phyloP scores from a whole-genome alignment of 306 rosid genomes.

The Geum urbanum region DNA sequence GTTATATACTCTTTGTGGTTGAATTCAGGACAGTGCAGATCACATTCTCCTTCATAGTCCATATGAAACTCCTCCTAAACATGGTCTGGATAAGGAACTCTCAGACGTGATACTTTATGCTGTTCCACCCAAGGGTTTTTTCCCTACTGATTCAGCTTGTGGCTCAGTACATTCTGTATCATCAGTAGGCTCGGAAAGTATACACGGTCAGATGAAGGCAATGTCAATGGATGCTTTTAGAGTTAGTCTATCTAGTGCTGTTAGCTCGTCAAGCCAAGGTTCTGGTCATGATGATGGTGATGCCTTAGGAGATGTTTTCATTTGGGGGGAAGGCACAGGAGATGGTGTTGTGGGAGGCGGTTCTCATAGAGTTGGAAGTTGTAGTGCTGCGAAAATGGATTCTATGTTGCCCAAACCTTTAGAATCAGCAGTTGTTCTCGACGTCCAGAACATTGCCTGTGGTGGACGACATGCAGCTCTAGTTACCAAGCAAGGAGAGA shows the following conservation, averaged over 20 bases:
- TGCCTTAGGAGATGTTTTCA: slow-evolving; percentile 96
- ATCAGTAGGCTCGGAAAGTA: slow-evolving; percentile 94
- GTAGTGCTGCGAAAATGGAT: slow-evolving; percentile 64
- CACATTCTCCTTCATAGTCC: slow-evolving; percentile 91
- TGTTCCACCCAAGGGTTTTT: slow-evolving; percentile 84
- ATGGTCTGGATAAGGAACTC: slow-evolving; percentile 82
- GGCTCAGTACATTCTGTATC: slow-evolving; percentile 91
- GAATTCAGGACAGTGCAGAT: slow-evolving; percentile 79
- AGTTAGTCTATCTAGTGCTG: slow-evolving; percentile 96
- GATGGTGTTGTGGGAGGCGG: slow-evolving; percentile 98
- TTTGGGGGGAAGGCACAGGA: slow-evolving; percentile 97
- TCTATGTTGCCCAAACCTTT: slow-evolving; percentile 88
- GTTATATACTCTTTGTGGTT: slow-evolving; percentile 24
- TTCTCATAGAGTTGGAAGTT: slow-evolving; percentile 68
- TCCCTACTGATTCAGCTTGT: slow-evolving; percentile 91
- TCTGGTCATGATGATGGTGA: slow-evolving; percentile 99
- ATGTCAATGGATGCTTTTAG: slow-evolving; percentile 94
- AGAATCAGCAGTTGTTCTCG: slow-evolving; percentile 93
- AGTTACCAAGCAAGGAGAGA: slow-evolving; percentile 95
- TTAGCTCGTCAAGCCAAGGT: slow-evolving; percentile 99
- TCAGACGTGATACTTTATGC: slow-evolving; percentile 76
- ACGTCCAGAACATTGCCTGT: slow-evolving; percentile 92
- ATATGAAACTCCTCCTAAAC: slow-evolving; percentile 91
- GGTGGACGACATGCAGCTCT: slow-evolving; percentile 95
- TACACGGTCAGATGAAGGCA: slow-evolving; percentile 88